Percentiles rank a stretch among this genome's conserved stretches.
phyloP scores from a whole-genome alignment of 2,329 filamentous ascomycete genomes.

The Trichoderma sp. region DNA sequence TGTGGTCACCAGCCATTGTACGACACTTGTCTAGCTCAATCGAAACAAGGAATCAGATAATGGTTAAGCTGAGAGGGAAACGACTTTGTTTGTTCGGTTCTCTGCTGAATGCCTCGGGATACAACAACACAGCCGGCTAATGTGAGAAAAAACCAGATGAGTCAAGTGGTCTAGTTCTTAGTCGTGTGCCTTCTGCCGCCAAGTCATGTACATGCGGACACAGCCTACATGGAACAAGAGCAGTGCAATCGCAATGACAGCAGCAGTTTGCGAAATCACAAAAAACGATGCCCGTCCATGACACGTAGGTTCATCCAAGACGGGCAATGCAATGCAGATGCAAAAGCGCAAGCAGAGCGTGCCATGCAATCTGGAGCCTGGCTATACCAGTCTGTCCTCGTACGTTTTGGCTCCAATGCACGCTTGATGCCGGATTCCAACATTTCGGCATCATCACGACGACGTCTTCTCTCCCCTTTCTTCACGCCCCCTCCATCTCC shows the following conservation, averaged over 20 bases:
- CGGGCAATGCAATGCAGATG: background rate
- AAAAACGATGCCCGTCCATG: background rate
- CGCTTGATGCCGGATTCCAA: conserved; percentile 18
- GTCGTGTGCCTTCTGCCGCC: background rate
- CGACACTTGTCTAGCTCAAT: background rate
- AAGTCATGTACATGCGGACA: background rate
- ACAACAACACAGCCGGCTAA: background rate
- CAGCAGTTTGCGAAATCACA: background rate
- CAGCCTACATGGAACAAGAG: background rate
- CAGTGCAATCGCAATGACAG: background rate
- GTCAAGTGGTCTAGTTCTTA: background rate
- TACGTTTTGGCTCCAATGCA: background rate
- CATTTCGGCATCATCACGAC: conserved; percentile 4
- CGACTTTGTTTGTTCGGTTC: background rate
- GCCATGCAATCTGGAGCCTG: background rate
- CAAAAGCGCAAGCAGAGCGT: background rate
- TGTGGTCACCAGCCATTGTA: background rate
- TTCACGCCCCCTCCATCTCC: background rate
- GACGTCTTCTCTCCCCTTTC: background rate
- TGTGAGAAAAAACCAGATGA: background rate
- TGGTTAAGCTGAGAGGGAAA: background rate
- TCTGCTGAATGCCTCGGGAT: background rate
- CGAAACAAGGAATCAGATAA: background rate
- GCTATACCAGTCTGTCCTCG: background rate
- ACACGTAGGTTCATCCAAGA: conserved; percentile 1